These are phyloP conservation scores for Psidium friedrichsthalianum DNA, from an alignment of 345 rosid genomes.

Conservation along the genomic window DNA sequence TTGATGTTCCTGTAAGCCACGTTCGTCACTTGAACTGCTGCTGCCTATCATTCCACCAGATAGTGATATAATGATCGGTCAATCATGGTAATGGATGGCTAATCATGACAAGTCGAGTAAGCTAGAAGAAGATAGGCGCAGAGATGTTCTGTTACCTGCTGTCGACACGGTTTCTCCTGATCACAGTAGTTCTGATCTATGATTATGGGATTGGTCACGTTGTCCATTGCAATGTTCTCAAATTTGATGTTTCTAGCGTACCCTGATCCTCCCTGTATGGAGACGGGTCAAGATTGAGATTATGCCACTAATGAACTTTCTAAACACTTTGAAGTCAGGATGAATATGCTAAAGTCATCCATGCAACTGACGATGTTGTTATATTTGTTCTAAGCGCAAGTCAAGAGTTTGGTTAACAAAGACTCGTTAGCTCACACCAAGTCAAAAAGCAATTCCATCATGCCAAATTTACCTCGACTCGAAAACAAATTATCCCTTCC, in stretches of 20 bases:
- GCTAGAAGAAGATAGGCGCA: neutral
- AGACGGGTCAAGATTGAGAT: neutral
- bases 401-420: neutral
- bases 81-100: neutral
- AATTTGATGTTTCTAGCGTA: conserved; percentile 56
- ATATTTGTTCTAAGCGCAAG: neutral
- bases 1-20: conserved; percentile 55
- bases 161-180: conserved; percentile 27
- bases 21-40: conserved; percentile 70
- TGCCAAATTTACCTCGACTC: neutral
- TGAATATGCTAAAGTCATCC: neutral
- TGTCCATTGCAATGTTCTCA: conserved; percentile 44
- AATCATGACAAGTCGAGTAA: neutral
- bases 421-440: neutral
- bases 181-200: conserved; percentile 84
- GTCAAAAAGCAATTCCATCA: neutral
- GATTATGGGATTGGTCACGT: conserved; percentile 76
- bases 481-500: too few relatives aligned
- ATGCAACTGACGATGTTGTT: neutral
- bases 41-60: conserved; percentile 18
- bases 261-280: conserved; percentile 71
- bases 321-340: neutral
- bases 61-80: neutral
- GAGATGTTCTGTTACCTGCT: conserved; percentile 34
- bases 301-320: neutral